These are phyloP conservation scores for Theileria sp. DNA, from an alignment of 169 alveolate species.

Conservation along the genomic window DNA sequence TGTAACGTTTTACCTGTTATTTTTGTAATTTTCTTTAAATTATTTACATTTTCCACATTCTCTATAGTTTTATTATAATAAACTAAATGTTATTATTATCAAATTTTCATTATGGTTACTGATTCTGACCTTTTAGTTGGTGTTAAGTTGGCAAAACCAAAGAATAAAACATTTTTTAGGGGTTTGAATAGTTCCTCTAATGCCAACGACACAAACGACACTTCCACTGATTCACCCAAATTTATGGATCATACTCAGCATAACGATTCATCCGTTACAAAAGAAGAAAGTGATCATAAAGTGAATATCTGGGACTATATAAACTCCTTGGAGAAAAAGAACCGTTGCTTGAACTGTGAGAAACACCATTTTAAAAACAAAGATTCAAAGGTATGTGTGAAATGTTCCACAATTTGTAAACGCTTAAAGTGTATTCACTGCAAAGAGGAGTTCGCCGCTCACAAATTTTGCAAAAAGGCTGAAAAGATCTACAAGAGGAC, in stretches of 20 bases:
- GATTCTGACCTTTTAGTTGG: neutral
- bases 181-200: neutral
- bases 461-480: slow-evolving; percentile 64
- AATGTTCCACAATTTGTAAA: slow-evolving; percentile 28
- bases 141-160: neutral
- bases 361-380: slow-evolving; percentile 46
- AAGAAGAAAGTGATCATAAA: neutral
- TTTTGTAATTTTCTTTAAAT: neutral
- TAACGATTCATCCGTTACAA: neutral
- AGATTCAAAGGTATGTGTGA: slow-evolving; percentile 34
- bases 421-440: slow-evolving; percentile 59
- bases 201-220: neutral
- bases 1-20: neutral
- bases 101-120: neutral
- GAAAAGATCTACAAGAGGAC: slow-evolving; percentile 29
- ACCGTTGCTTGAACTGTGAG: slow-evolving; percentile 55
- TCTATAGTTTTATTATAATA: neutral
- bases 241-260: neutral
- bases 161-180: neutral
- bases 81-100: neutral
- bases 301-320: slow-evolving; percentile 51
- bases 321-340: slow-evolving; percentile 25
- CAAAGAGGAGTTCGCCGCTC: slow-evolving; percentile 28
- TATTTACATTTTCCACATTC: neutral
- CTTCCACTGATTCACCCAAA: neutral